Conservation (phyloP, 2,329 filamentous ascomycete genomes). For the Nemania serpens region DNA sequence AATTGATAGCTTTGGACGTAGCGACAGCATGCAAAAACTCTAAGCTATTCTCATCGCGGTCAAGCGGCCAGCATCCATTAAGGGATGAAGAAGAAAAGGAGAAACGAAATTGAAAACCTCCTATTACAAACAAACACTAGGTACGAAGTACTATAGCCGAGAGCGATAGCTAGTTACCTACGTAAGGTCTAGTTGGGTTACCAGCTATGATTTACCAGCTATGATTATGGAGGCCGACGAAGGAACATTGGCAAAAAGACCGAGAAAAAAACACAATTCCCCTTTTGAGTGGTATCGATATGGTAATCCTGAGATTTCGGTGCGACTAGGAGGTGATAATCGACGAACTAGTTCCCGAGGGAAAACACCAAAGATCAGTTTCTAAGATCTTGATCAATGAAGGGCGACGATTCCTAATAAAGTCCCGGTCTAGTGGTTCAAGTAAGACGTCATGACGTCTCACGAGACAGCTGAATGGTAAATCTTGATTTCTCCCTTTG, state of each 20-base stretch:
- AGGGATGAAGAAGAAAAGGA: constrained; percentile 15
- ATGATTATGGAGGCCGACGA: not conserved
- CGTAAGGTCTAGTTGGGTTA: not conserved
- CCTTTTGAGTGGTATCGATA: too few species aligned
- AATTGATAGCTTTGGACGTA: constrained; percentile 10
- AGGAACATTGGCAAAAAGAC: not conserved
- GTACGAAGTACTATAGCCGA: not conserved
- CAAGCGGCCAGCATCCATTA: constrained; percentile 21
- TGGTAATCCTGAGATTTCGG: too few species aligned
- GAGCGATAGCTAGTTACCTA: constrained; percentile 8
- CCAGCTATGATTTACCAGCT: too few species aligned
- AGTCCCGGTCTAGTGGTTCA: constrained; percentile 31
- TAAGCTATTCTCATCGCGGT: constrained; percentile 25
- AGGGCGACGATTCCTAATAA: constrained; percentile 26
- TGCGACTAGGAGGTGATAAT: too few species aligned
- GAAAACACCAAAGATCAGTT: not conserved
- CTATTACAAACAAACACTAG: not conserved
- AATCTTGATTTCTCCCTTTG: constrained; percentile 11
- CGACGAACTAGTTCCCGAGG: not conserved
- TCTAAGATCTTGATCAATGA: constrained; percentile 20
- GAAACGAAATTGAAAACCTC: constrained; percentile 19
- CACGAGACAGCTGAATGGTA: not conserved
- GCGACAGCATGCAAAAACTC: constrained; percentile 20
- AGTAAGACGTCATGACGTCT: constrained; percentile 35
- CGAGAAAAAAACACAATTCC: too few species aligned